Conservation (phyloP, 176 grass and related monocot species). For the Aegilops umbellulata region DNA sequence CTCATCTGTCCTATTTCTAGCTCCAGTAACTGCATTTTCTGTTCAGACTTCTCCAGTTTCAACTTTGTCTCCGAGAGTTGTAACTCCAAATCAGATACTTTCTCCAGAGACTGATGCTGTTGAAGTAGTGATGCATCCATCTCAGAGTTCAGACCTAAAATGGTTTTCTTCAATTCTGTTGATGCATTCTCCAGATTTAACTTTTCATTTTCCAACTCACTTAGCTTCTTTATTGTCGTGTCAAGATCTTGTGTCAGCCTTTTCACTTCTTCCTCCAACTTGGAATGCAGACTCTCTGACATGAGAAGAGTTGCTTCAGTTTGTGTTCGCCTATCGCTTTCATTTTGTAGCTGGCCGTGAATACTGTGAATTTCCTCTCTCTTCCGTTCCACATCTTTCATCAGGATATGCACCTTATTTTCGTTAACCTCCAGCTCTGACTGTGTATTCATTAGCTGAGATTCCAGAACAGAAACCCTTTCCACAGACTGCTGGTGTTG, state of each 20-base stretch:
- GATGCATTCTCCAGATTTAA: slow-evolving; percentile 39
- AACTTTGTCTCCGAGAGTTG: slow-evolving; percentile 34
- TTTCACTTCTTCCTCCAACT: slow-evolving; percentile 42
- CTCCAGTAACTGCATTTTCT: slow-evolving; percentile 43
- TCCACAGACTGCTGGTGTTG: slow-evolving; percentile 38
- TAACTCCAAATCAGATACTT: slow-evolving; percentile 49
- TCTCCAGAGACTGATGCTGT: slow-evolving; percentile 30
- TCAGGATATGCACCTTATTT: slow-evolving; percentile 43
- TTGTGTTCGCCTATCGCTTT: slow-evolving; percentile 40
- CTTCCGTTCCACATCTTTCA: slow-evolving; percentile 47
- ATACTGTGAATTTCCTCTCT: slow-evolving; percentile 31
- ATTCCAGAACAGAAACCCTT: slow-evolving; percentile 28
- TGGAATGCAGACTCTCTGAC: slow-evolving; percentile 32
- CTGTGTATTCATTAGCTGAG: slow-evolving; percentile 38
- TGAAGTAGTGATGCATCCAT: slow-evolving; percentile 39
- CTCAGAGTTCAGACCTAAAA: slow-evolving; percentile 36
- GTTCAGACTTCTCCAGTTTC: slow-evolving; percentile 47
- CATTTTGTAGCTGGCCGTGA: slow-evolving; percentile 38
- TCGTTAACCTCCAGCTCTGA: slow-evolving; percentile 42
- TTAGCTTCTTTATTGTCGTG: slow-evolving; percentile 19
- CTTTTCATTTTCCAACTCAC: slow-evolving; percentile 38
- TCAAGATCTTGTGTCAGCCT: slow-evolving; percentile 39
- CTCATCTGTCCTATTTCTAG: slow-evolving; percentile 53
- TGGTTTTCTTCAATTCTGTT: slow-evolving; percentile 39
- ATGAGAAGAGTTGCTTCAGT: slow-evolving; percentile 45